Evolutionary conservation across 78 protist species (phyloP).

Genomic region (Monocercomonoides exilis): DNA sequence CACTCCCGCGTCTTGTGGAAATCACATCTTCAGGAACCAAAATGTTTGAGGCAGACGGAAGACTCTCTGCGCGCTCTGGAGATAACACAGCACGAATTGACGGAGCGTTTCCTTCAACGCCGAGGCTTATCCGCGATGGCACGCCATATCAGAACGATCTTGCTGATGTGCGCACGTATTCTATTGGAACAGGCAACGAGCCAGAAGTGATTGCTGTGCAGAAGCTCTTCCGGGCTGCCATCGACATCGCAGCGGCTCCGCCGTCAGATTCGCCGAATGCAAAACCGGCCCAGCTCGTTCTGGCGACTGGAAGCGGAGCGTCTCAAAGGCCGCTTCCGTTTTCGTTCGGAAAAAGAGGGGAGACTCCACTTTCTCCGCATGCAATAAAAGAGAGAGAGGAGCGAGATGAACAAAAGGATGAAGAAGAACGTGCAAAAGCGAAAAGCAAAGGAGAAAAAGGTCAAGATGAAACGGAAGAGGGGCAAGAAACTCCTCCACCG

Average conservation of each 20-base stretch:
- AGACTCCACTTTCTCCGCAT: neutral
- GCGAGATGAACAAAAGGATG: neutral
- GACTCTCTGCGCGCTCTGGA: neutral
- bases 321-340: neutral
- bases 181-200: too few species aligned
- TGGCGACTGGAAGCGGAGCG: neutral
- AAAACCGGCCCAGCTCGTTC: too few species aligned
- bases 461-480: neutral
- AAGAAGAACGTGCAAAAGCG: neutral
- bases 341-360: neutral
- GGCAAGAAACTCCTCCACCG: neutral
- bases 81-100: neutral
- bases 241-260: too few species aligned
- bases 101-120: too few species aligned
- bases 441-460: neutral
- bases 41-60: neutral
- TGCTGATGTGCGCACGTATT: too few species aligned
- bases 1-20: neutral
- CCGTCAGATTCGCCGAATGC: too few species aligned
- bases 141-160: too few species aligned
- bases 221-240: too few species aligned
- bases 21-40: neutral
- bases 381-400: neutral
- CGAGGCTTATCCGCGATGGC: too few species aligned
- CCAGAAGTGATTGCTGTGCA: too few species aligned